These are phyloP conservation scores for Monilinia fructicola DNA, from an alignment of 2,329 filamentous ascomycete species.

Conservation along the genomic window DNA sequence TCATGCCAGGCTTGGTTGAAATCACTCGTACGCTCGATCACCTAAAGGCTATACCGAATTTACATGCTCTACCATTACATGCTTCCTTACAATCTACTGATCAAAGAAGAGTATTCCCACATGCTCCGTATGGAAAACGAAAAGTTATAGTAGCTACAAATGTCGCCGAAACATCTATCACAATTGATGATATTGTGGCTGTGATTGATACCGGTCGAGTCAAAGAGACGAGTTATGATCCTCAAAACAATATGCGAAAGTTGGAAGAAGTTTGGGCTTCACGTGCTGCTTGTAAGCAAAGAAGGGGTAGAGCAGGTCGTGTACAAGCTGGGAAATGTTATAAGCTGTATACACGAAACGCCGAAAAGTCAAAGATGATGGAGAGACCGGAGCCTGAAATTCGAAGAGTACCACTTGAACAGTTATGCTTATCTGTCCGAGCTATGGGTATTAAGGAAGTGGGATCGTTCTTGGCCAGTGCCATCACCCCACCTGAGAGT, in stretches of 20 bases:
- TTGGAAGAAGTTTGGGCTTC: constrained; percentile 96
- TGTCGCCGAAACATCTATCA: constrained; percentile 97
- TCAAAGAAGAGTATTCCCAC: constrained; percentile 81
- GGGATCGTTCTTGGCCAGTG: constrained; percentile 74
- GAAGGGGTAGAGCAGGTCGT: constrained; percentile 88
- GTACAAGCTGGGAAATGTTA: constrained; percentile 90
- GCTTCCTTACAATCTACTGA: constrained; percentile 87
- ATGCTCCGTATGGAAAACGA: constrained; percentile 73
- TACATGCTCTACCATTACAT: constrained; percentile 84
- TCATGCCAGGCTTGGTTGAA: constrained; percentile 87
- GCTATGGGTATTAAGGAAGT: constrained; percentile 92
- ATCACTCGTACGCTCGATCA: constrained; percentile 78
- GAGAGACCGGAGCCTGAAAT: constrained; percentile 93
- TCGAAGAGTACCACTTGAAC: constrained; percentile 85
- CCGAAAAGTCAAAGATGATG: constrained; percentile 78
- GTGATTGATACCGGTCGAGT: constrained; percentile 95
- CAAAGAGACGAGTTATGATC: constrained; percentile 94
- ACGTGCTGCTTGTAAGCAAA: constrained; percentile 88
- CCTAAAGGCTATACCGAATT: constrained; percentile 61
- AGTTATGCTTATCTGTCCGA: constrained; percentile 89
- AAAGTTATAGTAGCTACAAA: constrained; percentile 96
- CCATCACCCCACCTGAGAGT: constrained; percentile 83
- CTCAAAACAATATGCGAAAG: constrained; percentile 88
- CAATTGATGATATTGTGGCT: constrained; percentile 93
- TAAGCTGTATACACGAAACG: constrained; percentile 86